phyloP scores from a whole-genome alignment of 2,329 filamentous ascomycete genomes.

The Colletotrichum lini region DNA sequence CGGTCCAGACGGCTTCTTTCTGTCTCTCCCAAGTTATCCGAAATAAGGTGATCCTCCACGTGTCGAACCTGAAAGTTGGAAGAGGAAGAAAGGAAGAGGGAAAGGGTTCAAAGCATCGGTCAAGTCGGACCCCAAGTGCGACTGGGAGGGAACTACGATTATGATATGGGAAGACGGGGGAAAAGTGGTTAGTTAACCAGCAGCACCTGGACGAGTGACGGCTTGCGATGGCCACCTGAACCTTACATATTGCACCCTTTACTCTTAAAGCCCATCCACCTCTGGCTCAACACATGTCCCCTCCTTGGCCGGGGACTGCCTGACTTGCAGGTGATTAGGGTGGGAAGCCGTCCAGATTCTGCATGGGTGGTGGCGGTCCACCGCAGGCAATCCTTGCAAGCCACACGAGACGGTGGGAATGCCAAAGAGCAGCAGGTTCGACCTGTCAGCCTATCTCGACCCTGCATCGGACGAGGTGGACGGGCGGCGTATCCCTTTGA shows the following conservation, averaged over 20 bases:
- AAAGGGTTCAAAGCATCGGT: not conserved
- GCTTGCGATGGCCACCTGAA: slow-evolving; percentile 41
- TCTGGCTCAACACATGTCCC: slow-evolving; percentile 27
- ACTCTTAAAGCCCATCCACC: slow-evolving; percentile 39
- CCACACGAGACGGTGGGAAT: slow-evolving; percentile 41
- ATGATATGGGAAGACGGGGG: slow-evolving; percentile 34
- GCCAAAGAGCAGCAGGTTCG: slow-evolving; percentile 20
- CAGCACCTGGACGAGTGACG: slow-evolving; percentile 34
- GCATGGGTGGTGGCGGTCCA: slow-evolving; percentile 38
- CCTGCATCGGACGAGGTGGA: slow-evolving; percentile 36
- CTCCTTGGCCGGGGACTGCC: slow-evolving; percentile 39
- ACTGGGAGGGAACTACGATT: slow-evolving; percentile 22
- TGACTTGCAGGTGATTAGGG: slow-evolving; percentile 43
- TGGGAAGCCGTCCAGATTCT: slow-evolving; percentile 43
- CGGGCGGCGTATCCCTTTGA: slow-evolving; percentile 21
- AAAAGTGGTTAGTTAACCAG: slow-evolving; percentile 35
- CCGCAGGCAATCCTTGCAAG: slow-evolving; percentile 39
- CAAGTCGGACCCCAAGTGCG: slow-evolving; percentile 7
- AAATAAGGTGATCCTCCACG: slow-evolving; percentile 32
- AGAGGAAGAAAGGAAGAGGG: slow-evolving; percentile 15
- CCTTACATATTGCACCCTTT: slow-evolving; percentile 39
- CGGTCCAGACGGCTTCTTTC: slow-evolving; percentile 24
- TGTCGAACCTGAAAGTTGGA: slow-evolving; percentile 35
- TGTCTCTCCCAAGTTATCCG: slow-evolving; percentile 11
- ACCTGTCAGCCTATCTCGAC: slow-evolving; percentile 20